Evolutionary conservation across 1,139 yeast genomes (phyloP), one percentile per base, ranked within the genome.

Genomic region (Candida mesenterica): DNA sequence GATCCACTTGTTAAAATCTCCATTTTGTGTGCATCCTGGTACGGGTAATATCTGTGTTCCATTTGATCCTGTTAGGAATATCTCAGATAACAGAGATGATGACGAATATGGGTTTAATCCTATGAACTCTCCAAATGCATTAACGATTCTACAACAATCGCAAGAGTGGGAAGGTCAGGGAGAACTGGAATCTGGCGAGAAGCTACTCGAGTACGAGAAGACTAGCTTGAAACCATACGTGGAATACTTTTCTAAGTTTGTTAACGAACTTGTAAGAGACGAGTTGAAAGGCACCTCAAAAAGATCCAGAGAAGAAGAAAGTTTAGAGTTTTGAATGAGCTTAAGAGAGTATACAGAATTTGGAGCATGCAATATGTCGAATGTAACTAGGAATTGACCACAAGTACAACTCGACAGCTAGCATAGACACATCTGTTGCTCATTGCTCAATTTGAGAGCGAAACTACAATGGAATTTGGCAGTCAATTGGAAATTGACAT

Each of bases 41-140:
- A 94, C 99, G 0, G 97, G 97, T n/a, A 85, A 89, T 49, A 86
- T 92, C 4, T 92, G 98, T 77, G 97, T 94, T 5, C 97, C 98
- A 0, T 89, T 92, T 50, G 86, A 82, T 52, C 79, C 86, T 1
- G 48, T 68, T 20, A 55, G 65, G 2, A 59, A 53, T n/a, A 57
- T 65, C 37, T 37, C 44, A 7, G 62, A 60, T 1, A 70, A 68
- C 42, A 25, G 10, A 10, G 28, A 25, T 13, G 28, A 25, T 14
- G 74, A 67, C 41, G 58, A 42, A 0, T 69, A 75, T 38, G 77
- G 78, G 1, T 92, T 92, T 53, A 79, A 83, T 48, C 97, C 97
- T 1, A 73, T 74, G 48, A 69, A 66, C 10, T 92, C 95, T 1
- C 98, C 98, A 6, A 86, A 82, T 36, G 68, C 90, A 38, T 65